A percentile compares a stretch with the other conserved stretches of the same genome.
These are phyloP conservation scores for Rosa persica DNA, from an alignment of 306 rosid species.

Conservation along the genomic window DNA sequence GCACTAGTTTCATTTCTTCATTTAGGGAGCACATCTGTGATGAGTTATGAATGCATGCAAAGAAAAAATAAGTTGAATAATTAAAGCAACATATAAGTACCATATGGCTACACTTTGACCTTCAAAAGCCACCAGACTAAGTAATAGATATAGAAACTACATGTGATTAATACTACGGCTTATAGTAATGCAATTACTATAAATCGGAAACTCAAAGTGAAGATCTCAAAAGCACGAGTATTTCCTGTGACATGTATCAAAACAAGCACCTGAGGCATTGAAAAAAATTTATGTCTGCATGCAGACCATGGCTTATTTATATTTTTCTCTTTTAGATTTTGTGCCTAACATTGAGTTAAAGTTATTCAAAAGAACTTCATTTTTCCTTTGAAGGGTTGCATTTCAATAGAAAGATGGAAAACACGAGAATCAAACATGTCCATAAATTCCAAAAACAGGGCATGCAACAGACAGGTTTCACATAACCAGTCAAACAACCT, in stretches of 20 bases:
- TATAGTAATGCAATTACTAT: not conserved
- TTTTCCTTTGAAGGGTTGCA: not conserved
- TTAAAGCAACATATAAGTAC: not conserved
- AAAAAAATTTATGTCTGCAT: not conserved
- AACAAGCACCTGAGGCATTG: not conserved
- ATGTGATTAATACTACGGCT: not conserved
- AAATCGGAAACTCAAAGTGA: not conserved
- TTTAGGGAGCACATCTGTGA: not conserved
- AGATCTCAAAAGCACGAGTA: not conserved
- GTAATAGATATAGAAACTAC: not conserved
- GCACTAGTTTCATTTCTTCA: not conserved
- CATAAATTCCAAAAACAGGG: not conserved
- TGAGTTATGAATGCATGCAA: not conserved
- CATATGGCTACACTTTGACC: not conserved
- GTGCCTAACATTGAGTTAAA: not conserved
- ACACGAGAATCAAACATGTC: not conserved
- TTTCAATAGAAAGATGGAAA: not conserved
- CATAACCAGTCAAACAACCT: no score
- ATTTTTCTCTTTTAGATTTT: not conserved
- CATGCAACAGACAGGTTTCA: not conserved
- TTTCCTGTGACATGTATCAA: not conserved
- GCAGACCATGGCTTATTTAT: not conserved
- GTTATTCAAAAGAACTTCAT: not conserved
- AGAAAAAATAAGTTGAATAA: not conserved
- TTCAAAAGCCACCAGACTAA: not conserved